Percentiles rank a stretch among this genome's conserved stretches.
phyloP scores from a whole-genome alignment of 345 rosid species.

The Gossypioides kirkii region DNA sequence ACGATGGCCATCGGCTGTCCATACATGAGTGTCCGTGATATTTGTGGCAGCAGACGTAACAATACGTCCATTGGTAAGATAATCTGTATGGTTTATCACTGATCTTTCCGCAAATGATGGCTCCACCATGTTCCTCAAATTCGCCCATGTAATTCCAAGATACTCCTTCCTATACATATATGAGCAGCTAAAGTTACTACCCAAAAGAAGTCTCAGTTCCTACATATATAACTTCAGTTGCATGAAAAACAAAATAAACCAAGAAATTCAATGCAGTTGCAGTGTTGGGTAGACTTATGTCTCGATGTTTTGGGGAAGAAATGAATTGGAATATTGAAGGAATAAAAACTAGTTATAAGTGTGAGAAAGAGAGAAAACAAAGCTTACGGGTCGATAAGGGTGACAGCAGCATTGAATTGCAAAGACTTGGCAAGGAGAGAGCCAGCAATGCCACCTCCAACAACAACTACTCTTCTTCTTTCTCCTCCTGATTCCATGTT shows the following conservation, averaged over 20 bases:
- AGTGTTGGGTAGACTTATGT: neutral
- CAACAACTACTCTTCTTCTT: constrained; percentile 36
- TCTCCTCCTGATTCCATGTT: constrained; percentile 20
- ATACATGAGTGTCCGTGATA: constrained; percentile 54
- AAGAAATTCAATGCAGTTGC: neutral
- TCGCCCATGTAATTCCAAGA: constrained; percentile 82
- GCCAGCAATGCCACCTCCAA: constrained; percentile 69
- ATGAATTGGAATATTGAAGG: neutral
- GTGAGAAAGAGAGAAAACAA: neutral
- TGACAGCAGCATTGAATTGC: constrained; percentile 53
- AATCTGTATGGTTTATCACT: constrained; percentile 62
- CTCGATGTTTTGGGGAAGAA: neutral
- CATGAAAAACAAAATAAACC: neutral
- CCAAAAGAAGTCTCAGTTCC: neutral
- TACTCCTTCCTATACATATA: constrained; percentile 65
- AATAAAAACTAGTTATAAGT: neutral
- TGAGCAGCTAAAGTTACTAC: neutral
- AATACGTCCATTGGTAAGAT: constrained; percentile 50
- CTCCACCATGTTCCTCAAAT: constrained; percentile 76
- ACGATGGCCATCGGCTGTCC: constrained; percentile 40
- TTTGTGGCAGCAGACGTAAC: constrained; percentile 54
- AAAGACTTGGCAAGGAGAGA: constrained; percentile 46
- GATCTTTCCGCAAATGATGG: constrained; percentile 68
- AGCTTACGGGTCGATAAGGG: constrained; percentile 67
- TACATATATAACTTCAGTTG: neutral